Evolutionary conservation across 179 eudicot genomes (phyloP), one percentile per base, ranked within the genome.

Genomic region (Patellifolia procumbens): DNA sequence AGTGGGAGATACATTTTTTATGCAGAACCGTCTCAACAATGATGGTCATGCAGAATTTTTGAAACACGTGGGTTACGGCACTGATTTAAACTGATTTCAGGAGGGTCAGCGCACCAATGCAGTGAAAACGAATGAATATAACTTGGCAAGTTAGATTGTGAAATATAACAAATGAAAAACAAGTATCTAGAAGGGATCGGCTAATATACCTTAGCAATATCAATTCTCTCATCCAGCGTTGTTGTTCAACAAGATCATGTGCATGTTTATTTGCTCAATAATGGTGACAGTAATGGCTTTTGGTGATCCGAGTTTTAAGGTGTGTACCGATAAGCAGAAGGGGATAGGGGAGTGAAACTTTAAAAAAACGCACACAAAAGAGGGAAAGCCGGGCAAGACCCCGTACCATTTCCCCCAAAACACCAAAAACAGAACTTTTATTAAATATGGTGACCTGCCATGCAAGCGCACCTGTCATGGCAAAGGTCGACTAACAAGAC

Each of bases 401-500:
- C 89, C 84, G 87, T 88, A 42, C 93, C 91, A 85, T 85, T 91
- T 84, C 89, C 91, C 85, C 66, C 76, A 69, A 19, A 80, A 78
- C 64, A 70, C 79, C 32, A 80, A 87, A 63, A 0, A 0, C 15
- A 10, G 31, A 26, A 49, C 42, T 80, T 90, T 85, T 81, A 85
- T 89, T 88, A 76, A 72, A 26, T 31, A 20, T 49, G 76, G 75
- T 75, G 90, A 88, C 93, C 91, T 86, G 91, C 91, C 93, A 89
- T 68, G 87, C 89, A 85, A 88, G 91, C 90, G 90, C 91, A 89
- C 93, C 91, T 68, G 83, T 72, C 91, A 87, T 89, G 91, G 92
- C 94, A 87, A 89, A 90, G 92, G 91, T 74, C 91, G 59, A 70
- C 70, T 60, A 66, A 84, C 67, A 77, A 71, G 3, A 65, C 77